Percentiles rank a stretch among this genome's conserved stretches.
Evolutionary conservation across 1,139 yeast species (phyloP).

Genomic region (Yamadazyma pseudoaaseri): DNA sequence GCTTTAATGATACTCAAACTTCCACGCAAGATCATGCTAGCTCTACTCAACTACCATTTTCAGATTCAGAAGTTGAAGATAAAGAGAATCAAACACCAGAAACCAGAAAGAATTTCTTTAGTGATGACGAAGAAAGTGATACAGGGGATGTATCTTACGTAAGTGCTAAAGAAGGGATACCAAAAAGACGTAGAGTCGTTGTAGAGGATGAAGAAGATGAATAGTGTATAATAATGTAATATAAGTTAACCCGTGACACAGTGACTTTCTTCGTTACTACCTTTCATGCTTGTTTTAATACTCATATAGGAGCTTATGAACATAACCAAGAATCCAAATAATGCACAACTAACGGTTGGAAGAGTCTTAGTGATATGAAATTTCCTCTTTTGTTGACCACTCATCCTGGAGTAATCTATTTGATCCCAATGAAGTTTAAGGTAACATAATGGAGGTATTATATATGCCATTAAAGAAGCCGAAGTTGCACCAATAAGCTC

Average conservation of each 20-base stretch:
- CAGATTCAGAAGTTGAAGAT: conserved; percentile 5
- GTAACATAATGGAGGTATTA: conserved; percentile 84
- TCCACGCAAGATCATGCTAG: conserved; percentile 9
- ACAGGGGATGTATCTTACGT: conserved; percentile 7
- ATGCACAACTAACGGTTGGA: conserved; percentile 60
- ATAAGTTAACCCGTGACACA: conserved; percentile 35
- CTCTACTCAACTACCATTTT: conserved; percentile 9
- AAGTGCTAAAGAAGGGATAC: conserved; percentile 12
- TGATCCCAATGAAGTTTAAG: conserved; percentile 59
- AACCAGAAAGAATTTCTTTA: conserved; percentile 15
- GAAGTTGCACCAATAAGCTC: conserved; percentile 92
- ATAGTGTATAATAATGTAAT: conserved; percentile 4
- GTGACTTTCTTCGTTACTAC: conserved; percentile 25
- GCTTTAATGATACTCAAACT: conserved; percentile 3
- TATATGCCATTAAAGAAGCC: conserved; percentile 90
- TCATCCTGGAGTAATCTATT: conserved; percentile 39
- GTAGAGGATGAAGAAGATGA: conserved; percentile 27
- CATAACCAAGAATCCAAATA: conserved; percentile 78
- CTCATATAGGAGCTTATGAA: conserved; percentile 76
- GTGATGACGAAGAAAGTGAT: conserved; percentile 25
- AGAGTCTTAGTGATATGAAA: conserved; percentile 35
- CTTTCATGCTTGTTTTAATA: conserved; percentile 47
- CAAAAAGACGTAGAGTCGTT: conserved; percentile 16
- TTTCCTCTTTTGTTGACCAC: conserved; percentile 23
- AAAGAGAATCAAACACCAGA: conserved; percentile 13